Evolutionary conservation across 345 rosid genomes (phyloP).

Genomic region (Barbarea vulgaris): DNA sequence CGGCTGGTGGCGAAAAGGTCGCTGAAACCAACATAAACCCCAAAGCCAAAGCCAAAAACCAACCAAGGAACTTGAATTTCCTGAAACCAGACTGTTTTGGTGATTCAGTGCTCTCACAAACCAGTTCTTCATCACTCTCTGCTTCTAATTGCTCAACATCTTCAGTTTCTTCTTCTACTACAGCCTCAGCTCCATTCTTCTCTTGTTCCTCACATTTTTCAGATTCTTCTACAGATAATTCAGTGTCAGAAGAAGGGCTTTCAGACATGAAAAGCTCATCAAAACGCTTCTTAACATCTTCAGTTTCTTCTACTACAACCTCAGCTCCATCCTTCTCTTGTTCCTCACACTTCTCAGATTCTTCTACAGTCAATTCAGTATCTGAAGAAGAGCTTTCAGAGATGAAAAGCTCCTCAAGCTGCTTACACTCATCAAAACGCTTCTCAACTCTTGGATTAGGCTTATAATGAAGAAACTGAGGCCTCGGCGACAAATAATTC

Average conservation of each 20-base stretch:
- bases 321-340: slow-evolving; percentile 45
- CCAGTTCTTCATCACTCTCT: slow-evolving; percentile 39
- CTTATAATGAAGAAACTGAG: slow-evolving; percentile 62
- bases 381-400: slow-evolving; percentile 53
- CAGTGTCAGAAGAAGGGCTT: slow-evolving; percentile 49
- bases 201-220: slow-evolving; percentile 51
- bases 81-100: slow-evolving; percentile 44
- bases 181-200: slow-evolving; percentile 33
- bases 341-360: slow-evolving; percentile 51
- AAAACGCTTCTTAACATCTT: slow-evolving; percentile 39
- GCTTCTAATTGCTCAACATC: slow-evolving; percentile 19
- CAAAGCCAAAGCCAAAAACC: slow-evolving; percentile 45
- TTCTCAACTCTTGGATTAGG: slow-evolving; percentile 62
- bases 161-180: slow-evolving; percentile 27
- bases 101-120: slow-evolving; percentile 34
- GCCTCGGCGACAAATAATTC: slow-evolving; percentile 69
- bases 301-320: slow-evolving; percentile 11
- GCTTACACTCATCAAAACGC: slow-evolving; percentile 44
- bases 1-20: slow-evolving; percentile 39
- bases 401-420: slow-evolving; percentile 55
- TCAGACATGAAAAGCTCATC: slow-evolving; percentile 51
- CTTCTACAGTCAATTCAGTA: slow-evolving; percentile 50
- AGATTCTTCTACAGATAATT: slow-evolving; percentile 52
- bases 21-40: slow-evolving; percentile 42
- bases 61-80: slow-evolving; percentile 46